Conservation (phyloP, 306 rosid species). For the Quercus alba region DNA sequence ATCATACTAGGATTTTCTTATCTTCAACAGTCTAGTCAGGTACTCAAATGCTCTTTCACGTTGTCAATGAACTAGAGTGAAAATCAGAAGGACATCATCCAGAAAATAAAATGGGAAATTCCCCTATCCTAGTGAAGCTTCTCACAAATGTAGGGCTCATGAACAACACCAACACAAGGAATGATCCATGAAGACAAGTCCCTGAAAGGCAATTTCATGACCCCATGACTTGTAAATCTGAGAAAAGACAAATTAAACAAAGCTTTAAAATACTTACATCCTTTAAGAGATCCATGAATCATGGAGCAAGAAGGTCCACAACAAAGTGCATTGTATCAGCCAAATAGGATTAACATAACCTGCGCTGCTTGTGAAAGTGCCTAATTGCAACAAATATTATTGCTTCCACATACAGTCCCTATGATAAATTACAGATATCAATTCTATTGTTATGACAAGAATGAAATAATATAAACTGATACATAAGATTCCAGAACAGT, state of each 20-base stretch:
- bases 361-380: neutral
- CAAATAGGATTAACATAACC: neutral
- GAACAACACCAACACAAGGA: too few relatives aligned
- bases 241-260: neutral
- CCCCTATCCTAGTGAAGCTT: too few relatives aligned
- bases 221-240: neutral
- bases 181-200: too few relatives aligned
- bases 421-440: neutral
- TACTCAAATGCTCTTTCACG: too few relatives aligned
- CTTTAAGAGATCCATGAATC: neutral
- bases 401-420: neutral
- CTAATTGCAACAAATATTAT: neutral
- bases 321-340: neutral
- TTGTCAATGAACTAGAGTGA: too few relatives aligned
- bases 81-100: too few relatives aligned
- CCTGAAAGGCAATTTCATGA: neutral
- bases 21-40: too few relatives aligned
- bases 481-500: neutral
- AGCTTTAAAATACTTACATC: neutral
- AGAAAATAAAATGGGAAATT: too few relatives aligned
- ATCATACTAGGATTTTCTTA: too few relatives aligned
- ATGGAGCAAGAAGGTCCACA: neutral
- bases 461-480: neutral
- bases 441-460: neutral
- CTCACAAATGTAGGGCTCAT: too few relatives aligned